These are phyloP conservation scores for Aureobasidium sp. DNA, from an alignment of 2,329 filamentous ascomycete genomes.

Conservation along the genomic window DNA sequence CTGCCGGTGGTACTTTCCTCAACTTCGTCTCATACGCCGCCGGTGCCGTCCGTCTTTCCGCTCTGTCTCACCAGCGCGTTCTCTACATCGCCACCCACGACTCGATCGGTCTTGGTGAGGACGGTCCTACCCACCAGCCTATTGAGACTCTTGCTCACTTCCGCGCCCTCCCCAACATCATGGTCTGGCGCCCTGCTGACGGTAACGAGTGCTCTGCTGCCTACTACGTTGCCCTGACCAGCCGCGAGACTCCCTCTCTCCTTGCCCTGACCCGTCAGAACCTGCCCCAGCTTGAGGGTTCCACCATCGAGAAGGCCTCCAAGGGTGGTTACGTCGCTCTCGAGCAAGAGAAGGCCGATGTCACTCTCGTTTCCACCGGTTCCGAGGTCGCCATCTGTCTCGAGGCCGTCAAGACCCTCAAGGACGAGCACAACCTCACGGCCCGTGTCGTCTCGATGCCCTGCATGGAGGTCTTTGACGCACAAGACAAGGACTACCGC, in stretches of 20 bases:
- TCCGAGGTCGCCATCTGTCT: conserved; percentile 93
- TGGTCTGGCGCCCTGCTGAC: conserved; percentile 98
- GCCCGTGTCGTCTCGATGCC: conserved; percentile 92
- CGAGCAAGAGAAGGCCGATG: conserved; percentile 73
- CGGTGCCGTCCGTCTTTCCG: conserved; percentile 87
- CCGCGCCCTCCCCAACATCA: conserved; percentile 96
- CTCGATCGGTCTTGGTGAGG: conserved; percentile 97
- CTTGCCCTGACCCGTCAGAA: conserved; percentile 95
- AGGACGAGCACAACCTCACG: conserved; percentile 79
- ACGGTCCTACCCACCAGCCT: conserved; percentile 97
- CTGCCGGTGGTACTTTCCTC: conserved; percentile 92
- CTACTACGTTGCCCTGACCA: conserved; percentile 91
- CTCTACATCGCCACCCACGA: conserved; percentile 98
- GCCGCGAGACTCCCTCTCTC: conserved; percentile 85
- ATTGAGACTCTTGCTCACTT: conserved; percentile 98
- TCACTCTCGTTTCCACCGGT: conserved; percentile 90
- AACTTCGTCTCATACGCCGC: conserved; percentile 99
- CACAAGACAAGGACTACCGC: conserved; percentile 89
- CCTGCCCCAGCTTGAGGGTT: conserved; percentile 93
- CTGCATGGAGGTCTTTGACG: conserved; percentile 95
- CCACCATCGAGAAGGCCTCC: conserved; percentile 76
- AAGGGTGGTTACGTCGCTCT: conserved; percentile 93
- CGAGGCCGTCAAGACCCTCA: conserved; percentile 84
- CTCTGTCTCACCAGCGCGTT: conserved; percentile 80
- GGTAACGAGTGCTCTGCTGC: conserved; percentile 97